These are phyloP conservation scores for Neofusicoccum sp. DNA, from an alignment of 2,329 filamentous ascomycete genomes.

Conservation along the genomic window DNA sequence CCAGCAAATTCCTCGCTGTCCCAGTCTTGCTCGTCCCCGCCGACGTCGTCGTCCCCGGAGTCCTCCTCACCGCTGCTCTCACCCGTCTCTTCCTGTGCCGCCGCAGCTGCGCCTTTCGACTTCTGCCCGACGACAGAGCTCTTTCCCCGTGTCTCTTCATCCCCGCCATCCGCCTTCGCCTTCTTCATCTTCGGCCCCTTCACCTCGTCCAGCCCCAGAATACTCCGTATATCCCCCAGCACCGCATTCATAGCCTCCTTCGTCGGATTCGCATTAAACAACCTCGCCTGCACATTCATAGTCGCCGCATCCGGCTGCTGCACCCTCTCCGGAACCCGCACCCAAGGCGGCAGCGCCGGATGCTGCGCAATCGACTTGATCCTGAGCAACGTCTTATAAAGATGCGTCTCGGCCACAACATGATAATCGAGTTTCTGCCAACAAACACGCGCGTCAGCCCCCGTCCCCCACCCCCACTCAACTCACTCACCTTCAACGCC, in stretches of 20 bases:
- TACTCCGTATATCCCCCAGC: slow-evolving; percentile 44
- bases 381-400: slow-evolving; percentile 59
- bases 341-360: slow-evolving; percentile 49
- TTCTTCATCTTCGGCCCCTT: slow-evolving; percentile 1
- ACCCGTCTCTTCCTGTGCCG: slow-evolving; percentile 22
- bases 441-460: neutral
- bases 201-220: slow-evolving; percentile 34
- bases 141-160: neutral
- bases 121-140: neutral
- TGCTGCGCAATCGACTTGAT: slow-evolving; percentile 60
- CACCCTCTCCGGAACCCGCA: slow-evolving; percentile 36
- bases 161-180: neutral
- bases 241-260: slow-evolving; percentile 56
- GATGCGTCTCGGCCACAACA: slow-evolving; percentile 54
- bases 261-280: slow-evolving; percentile 63
- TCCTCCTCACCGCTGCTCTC: slow-evolving; percentile 19
- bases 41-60: slow-evolving; percentile 23
- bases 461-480: neutral
- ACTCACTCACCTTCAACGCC: slow-evolving; percentile 54
- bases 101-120: slow-evolving; percentile 11
- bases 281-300: slow-evolving; percentile 60
- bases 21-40: slow-evolving; percentile 23
- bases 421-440: slow-evolving; percentile 54
- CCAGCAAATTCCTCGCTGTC: slow-evolving; percentile 32
- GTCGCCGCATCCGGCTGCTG: slow-evolving; percentile 47